Conservation (phyloP, 2,329 filamentous ascomycete species). For the Peltaster fructicola region DNA sequence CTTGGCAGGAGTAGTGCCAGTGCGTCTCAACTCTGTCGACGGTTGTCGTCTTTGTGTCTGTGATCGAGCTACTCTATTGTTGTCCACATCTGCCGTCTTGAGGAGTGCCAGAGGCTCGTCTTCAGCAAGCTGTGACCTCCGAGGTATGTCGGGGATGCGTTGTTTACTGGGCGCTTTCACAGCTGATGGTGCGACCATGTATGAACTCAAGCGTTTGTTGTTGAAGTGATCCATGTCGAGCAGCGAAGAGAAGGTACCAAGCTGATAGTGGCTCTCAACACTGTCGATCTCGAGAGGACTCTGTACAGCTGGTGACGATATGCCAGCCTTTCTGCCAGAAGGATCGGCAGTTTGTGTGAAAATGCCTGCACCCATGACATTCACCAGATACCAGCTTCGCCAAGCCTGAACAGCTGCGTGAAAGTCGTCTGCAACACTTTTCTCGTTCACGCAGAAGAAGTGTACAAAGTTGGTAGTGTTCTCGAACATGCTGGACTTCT, state of each 20-base stretch:
- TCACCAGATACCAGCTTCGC: conserved; percentile 83
- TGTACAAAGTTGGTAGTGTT: conserved; percentile 77
- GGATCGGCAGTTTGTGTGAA: conserved; percentile 11
- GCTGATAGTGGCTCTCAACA: conserved; percentile 36
- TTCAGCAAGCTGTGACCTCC: conserved; percentile 13
- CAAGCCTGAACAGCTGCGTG: conserved; percentile 56
- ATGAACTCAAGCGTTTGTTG: conserved; percentile 6
- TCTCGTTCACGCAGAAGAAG: conserved; percentile 72
- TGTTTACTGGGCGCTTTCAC: conserved; percentile 3
- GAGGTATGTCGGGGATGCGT: conserved; percentile 17
- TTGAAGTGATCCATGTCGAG: conserved; percentile 35
- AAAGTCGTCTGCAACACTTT: conserved; percentile 47
- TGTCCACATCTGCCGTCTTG: conserved; percentile 2
- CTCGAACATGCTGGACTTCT: conserved; percentile 70
- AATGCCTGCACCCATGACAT: conserved; percentile 44
- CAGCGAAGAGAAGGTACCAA: conserved; percentile 51
- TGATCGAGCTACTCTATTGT: no score
- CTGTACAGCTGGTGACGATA: conserved; percentile 3
- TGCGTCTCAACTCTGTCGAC: no score
- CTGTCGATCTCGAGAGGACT: conserved; percentile 13
- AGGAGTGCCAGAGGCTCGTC: conserved; percentile 19
- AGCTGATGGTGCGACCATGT: conserved; percentile 8
- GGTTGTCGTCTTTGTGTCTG: no score
- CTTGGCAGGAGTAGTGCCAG: no score
- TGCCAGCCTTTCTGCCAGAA: conserved; percentile 2